Percentiles rank a stretch among this genome's conserved stretches.
Evolutionary conservation across 495 filamentous ascomycete species (phyloP).

Genomic region (Saxispiralis lemnorum): DNA sequence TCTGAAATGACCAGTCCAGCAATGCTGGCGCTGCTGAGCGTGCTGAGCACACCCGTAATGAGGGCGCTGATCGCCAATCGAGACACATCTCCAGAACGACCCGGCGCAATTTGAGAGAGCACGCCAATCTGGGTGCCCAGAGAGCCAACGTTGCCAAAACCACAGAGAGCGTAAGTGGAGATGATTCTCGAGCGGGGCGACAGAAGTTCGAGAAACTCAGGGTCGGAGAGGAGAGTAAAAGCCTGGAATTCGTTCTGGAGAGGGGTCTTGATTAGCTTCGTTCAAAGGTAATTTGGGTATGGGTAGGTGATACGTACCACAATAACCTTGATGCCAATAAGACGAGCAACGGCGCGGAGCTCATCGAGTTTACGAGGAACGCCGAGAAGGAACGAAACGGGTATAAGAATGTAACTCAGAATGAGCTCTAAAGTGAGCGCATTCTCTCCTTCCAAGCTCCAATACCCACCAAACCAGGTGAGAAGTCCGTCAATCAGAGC

Average conservation of each 20-base stretch:
- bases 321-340: constrained; percentile 74
- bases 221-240: constrained; percentile 30
- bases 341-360: constrained; percentile 51
- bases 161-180: constrained; percentile 51
- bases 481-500: constrained; percentile 60
- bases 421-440: constrained; percentile 58
- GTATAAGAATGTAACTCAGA: constrained; percentile 69
- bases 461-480: constrained; percentile 78
- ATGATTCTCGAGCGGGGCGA: constrained; percentile 54
- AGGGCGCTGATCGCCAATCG: constrained; percentile 61
- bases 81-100: constrained; percentile 54
- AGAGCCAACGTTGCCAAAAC: constrained; percentile 56
- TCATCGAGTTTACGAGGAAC: constrained; percentile 48
- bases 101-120: constrained; percentile 59
- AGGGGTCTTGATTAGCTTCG: neutral
- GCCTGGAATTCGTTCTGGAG: constrained; percentile 32
- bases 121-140: constrained; percentile 79
- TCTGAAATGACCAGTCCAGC: constrained; percentile 58
- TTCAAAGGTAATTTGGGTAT: neutral
- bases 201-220: constrained; percentile 34
- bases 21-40: constrained; percentile 63
- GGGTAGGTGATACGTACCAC: constrained; percentile 27
- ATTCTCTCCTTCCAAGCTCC: constrained; percentile 34
- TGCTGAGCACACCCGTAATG: constrained; percentile 59
- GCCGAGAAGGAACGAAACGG: constrained; percentile 69